Conservation (phyloP, 148 eudicot species). For the Persicaria maculosa region DNA sequence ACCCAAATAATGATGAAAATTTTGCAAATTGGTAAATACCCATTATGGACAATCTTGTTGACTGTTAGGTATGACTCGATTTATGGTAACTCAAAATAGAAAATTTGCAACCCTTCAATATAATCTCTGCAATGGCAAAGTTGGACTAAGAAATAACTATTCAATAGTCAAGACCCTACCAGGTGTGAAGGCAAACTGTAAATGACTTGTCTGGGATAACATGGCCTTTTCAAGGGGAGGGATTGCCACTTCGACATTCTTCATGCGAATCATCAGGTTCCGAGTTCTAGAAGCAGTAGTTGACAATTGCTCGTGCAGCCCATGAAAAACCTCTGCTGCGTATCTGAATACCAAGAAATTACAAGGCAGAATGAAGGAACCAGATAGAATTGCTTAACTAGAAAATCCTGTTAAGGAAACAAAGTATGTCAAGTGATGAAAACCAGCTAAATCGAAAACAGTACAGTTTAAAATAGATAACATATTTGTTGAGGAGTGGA, state of each 20-base stretch:
- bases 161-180: slow-evolving; percentile 31
- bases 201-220: slow-evolving; percentile 77
- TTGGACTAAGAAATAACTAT: not conserved
- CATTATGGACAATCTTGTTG: not conserved
- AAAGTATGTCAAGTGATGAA: too few species aligned
- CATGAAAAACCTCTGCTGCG: slow-evolving; percentile 90
- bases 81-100: not conserved
- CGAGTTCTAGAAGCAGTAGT: slow-evolving; percentile 78
- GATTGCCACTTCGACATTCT: slow-evolving; percentile 57
- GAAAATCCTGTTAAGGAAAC: too few species aligned
- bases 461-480: too few species aligned
- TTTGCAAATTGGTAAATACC: too few species aligned
- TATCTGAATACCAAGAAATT: slow-evolving; percentile 36
- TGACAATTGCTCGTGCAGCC: slow-evolving; percentile 73
- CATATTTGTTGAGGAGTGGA: too few species aligned
- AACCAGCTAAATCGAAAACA: too few species aligned
- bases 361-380: too few species aligned
- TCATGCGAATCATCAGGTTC: slow-evolving; percentile 64
- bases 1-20: too few species aligned
- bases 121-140: not conserved
- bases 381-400: too few species aligned
- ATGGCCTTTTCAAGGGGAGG: slow-evolving; percentile 80
- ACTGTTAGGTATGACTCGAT: not conserved
- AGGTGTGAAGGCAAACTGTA: slow-evolving; percentile 73
- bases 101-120: not conserved